Conservation (phyloP, 2,329 filamentous ascomycete species). For the Aureobasidium vineae region DNA sequence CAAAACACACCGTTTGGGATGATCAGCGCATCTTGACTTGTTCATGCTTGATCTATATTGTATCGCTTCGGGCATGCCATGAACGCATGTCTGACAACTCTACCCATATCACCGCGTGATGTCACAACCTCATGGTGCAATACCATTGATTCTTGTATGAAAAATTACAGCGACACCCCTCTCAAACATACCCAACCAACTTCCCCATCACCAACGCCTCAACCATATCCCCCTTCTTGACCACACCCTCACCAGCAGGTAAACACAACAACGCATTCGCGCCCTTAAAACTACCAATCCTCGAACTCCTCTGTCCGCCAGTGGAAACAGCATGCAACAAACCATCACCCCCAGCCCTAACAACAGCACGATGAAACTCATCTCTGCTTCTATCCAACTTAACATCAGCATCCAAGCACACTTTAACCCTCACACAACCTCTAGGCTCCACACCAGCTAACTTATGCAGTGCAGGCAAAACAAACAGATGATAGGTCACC, state of each 20-base stretch:
- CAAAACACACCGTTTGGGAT: no score
- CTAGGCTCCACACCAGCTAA: conserved; percentile 65
- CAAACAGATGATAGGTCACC: conserved; percentile 92
- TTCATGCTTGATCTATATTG: no score
- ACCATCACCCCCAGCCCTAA: conserved; percentile 64
- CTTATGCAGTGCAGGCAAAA: conserved; percentile 80
- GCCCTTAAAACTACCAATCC: conserved; percentile 81
- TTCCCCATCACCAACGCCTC: conserved; percentile 76
- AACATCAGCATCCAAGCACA: conserved; percentile 70
- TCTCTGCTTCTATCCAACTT: conserved; percentile 69
- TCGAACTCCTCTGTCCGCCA: conserved; percentile 83
- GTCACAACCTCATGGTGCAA: no score
- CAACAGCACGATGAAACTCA: conserved; percentile 86
- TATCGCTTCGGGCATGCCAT: no score
- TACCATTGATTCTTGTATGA: no score
- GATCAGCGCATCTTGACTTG: no score
- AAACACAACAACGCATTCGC: conserved; percentile 85
- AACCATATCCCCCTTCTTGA: conserved; percentile 67
- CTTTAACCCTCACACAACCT: conserved; percentile 71
- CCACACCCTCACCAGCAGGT: conserved; percentile 59
- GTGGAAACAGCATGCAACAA: conserved; percentile 73
- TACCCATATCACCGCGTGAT: no score
- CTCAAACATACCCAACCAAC: conserved; percentile 34
- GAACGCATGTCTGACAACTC: no score
- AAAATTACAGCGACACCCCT: no score